Evolutionary conservation across 2,329 filamentous ascomycete genomes (phyloP).

Genomic region (Sarocladium oryzae): DNA sequence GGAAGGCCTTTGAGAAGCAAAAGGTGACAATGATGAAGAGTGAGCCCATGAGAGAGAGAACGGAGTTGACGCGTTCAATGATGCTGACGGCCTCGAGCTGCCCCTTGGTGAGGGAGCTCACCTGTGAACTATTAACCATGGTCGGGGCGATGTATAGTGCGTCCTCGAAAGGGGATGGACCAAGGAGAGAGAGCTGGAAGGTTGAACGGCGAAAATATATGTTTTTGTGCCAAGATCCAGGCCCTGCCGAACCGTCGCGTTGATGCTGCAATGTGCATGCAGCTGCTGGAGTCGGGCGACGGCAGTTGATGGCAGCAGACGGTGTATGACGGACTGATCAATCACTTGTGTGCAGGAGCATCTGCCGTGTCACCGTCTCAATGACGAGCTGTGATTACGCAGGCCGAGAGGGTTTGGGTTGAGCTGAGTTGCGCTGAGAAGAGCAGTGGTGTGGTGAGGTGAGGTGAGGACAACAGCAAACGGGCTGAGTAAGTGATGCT

Average conservation of each 20-base stretch:
- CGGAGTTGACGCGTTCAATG: slow-evolving; percentile 63
- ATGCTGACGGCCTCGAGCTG: slow-evolving; percentile 50
- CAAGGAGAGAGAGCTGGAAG: neutral
- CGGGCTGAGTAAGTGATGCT: neutral
- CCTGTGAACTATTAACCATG: neutral
- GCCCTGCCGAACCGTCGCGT: too few relatives aligned
- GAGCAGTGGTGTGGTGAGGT: neutral
- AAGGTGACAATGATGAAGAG: slow-evolving; percentile 69
- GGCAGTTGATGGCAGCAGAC: slow-evolving; percentile 1
- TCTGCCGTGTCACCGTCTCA: slow-evolving; percentile 1
- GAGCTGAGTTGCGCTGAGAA: neutral
- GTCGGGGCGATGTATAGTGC: neutral
- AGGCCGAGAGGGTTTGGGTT: neutral
- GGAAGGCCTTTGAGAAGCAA: slow-evolving; percentile 59
- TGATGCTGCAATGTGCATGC: neutral
- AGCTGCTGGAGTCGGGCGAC: neutral
- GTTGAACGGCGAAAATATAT: neutral
- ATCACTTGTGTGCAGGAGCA: neutral
- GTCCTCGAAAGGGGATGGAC: neutral
- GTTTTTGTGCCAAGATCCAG: too few relatives aligned
- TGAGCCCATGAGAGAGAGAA: slow-evolving; percentile 64
- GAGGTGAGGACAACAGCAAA: neutral
- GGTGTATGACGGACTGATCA: neutral
- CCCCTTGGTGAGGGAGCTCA: slow-evolving; percentile 11
- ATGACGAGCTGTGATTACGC: neutral